Evolutionary conservation across 2,329 filamentous ascomycete genomes (phyloP).

Genomic region (Cladorrhinum sp.): DNA sequence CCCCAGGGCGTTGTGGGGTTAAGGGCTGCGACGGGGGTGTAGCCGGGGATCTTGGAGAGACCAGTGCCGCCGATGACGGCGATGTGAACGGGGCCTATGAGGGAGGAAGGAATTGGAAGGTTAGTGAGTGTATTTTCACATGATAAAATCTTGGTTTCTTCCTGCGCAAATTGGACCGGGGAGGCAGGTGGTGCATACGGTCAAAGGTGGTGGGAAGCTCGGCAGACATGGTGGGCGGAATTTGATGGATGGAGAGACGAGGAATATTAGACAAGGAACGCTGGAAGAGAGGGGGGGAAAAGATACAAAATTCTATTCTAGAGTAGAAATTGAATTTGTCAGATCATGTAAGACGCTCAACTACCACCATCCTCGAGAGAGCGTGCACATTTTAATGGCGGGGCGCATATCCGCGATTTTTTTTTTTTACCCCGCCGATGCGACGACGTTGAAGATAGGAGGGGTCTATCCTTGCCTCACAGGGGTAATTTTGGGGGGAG

Average conservation of each 20-base stretch:
- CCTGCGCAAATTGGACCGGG: neutral
- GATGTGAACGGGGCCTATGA: constrained; percentile 73
- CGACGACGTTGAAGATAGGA: constrained; percentile 24
- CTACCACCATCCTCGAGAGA: neutral
- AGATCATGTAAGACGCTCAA: neutral
- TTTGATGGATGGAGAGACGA: neutral
- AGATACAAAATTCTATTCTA: neutral
- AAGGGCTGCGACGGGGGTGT: constrained; percentile 77
- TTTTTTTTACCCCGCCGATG: constrained; percentile 27
- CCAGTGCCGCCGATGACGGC: constrained; percentile 93
- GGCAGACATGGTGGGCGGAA: constrained; percentile 18
- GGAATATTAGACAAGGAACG: neutral
- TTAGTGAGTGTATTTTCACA: neutral
- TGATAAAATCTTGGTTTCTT: neutral
- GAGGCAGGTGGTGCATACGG: constrained; percentile 41
- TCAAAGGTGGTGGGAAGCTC: constrained; percentile 57
- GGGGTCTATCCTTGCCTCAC: constrained; percentile 6
- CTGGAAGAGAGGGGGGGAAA: neutral
- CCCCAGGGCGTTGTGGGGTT: constrained; percentile 86
- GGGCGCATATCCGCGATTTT: constrained; percentile 13
- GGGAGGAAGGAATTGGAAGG: neutral
- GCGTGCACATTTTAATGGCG: constrained; percentile 23
- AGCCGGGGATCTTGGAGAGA: constrained; percentile 81
- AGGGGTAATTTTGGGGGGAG: neutral
- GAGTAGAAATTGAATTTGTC: constrained; percentile 2